phyloP scores from a whole-genome alignment of 805 yeast genomes.

The Brettanomyces bruxellensis region DNA sequence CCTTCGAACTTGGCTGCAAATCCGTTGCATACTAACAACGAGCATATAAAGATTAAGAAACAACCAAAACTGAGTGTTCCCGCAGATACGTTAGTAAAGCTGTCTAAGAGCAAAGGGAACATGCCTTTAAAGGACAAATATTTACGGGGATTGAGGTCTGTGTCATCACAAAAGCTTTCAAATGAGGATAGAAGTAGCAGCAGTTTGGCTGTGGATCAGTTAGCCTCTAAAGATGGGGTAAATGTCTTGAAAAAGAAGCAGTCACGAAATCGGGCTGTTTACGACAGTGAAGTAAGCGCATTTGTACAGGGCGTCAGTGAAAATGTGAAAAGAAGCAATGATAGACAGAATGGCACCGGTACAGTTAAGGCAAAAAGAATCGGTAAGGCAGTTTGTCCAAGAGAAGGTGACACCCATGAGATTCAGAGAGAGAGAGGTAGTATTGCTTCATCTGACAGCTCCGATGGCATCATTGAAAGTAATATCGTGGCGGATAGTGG shows the following conservation, averaged over 20 bases:
- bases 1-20: conserved; percentile 62
- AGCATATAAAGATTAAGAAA: conserved; percentile 62
- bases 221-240: too few relatives aligned
- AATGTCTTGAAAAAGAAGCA: too few relatives aligned
- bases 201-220: too few relatives aligned
- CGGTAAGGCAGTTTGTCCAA: neutral
- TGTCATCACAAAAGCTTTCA: neutral
- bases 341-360: conserved; percentile 4
- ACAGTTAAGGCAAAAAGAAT: conserved; percentile 10
- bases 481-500: conserved; percentile 72
- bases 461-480: conserved; percentile 70
- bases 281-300: conserved; percentile 36
- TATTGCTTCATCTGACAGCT: conserved; percentile 12
- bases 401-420: too few relatives aligned
- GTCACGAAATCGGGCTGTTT: conserved; percentile 21
- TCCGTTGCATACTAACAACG: conserved; percentile 56
- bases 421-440: too few relatives aligned
- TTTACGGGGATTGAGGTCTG: neutral
- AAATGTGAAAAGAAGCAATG: conserved; percentile 15
- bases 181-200: conserved; percentile 1
- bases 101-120: neutral
- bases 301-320: conserved; percentile 26
- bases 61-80: conserved; percentile 29
- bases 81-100: neutral
- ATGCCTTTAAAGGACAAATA: neutral